These are phyloP conservation scores for Bisporella sp. DNA, from an alignment of 2,329 filamentous ascomycete species.

Conservation along the genomic window DNA sequence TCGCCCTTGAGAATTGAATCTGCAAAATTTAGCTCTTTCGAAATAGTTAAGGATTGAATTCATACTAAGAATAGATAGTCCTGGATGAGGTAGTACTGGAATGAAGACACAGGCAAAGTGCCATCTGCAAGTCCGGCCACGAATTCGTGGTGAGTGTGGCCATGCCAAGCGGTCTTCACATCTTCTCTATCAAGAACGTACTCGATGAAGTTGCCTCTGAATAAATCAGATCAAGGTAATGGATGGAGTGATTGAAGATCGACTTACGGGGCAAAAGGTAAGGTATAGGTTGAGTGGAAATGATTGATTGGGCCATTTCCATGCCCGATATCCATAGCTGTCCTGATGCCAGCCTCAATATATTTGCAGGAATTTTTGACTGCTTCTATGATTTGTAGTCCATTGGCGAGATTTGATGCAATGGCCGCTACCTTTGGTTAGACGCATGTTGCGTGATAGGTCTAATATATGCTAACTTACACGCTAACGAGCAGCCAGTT, in stretches of 20 bases:
- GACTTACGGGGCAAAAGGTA: constrained; percentile 57
- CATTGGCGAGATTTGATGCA: constrained; percentile 62
- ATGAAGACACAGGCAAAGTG: constrained; percentile 65
- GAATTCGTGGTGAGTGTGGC: constrained; percentile 76
- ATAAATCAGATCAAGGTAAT: neutral
- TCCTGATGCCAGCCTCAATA: constrained; percentile 62
- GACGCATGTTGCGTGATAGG: neutral
- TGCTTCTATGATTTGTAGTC: constrained; percentile 47
- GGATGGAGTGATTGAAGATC: neutral
- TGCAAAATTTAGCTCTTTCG: constrained; percentile 27
- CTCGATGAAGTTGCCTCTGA: constrained; percentile 70
- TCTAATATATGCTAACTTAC: constrained; percentile 38
- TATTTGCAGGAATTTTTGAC: constrained; percentile 65
- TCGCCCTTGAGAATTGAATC: constrained; percentile 83
- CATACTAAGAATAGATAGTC: constrained; percentile 82
- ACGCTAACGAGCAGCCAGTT: constrained; percentile 89
- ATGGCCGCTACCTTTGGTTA: constrained; percentile 50
- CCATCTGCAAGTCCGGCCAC: constrained; percentile 71
- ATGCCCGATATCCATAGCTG: constrained; percentile 37
- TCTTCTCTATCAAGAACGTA: constrained; percentile 72
- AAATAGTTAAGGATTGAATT: neutral
- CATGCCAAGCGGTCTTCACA: constrained; percentile 66
- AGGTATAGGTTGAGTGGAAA: constrained; percentile 62
- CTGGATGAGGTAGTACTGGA: constrained; percentile 85
- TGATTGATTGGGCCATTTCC: constrained; percentile 72